A percentile compares a stretch with the other conserved stretches of the same genome.
Evolutionary conservation across 139 green algal species (phyloP).

Genomic region (Chara braunii): DNA sequence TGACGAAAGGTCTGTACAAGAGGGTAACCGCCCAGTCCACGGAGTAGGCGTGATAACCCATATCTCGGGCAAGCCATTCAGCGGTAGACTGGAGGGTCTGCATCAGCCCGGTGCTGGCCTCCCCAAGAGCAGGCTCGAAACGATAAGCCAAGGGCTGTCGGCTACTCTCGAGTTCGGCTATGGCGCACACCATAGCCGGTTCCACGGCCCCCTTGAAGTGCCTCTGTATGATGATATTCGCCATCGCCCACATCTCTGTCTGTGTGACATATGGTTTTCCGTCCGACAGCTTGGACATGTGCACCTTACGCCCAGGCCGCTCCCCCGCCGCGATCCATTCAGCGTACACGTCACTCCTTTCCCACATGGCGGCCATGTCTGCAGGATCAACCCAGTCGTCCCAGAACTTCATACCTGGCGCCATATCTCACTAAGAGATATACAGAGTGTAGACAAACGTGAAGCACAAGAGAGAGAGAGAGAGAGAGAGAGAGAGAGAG

Average conservation of each 20-base stretch:
- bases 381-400: not conserved
- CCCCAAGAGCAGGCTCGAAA: conserved; percentile 14
- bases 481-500: too few relatives aligned
- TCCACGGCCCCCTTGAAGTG: conserved; percentile 11
- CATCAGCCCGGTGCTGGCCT: conserved; percentile 40
- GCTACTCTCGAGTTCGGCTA: conserved; percentile 29
- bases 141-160: conserved; percentile 28
- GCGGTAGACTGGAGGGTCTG: conserved; percentile 12
- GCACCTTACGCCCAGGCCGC: not conserved
- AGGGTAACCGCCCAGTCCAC: conserved; percentile 15
- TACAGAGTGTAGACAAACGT: too few relatives aligned
- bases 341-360: not conserved
- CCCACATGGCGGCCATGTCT: not conserved
- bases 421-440: too few relatives aligned
- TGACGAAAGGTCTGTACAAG: conserved; percentile 37
- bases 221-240: conserved; percentile 13
- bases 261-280: not conserved
- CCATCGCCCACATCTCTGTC: conserved; percentile 18
- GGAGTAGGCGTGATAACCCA: conserved; percentile 33
- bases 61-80: conserved; percentile 7
- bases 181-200: conserved; percentile 13
- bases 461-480: too few relatives aligned
- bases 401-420: conserved; percentile 10
- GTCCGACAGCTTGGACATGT: not conserved
- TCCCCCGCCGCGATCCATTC: not conserved